Evolutionary conservation across 306 rosid genomes (phyloP).

Genomic region (Prunus salicina): DNA sequence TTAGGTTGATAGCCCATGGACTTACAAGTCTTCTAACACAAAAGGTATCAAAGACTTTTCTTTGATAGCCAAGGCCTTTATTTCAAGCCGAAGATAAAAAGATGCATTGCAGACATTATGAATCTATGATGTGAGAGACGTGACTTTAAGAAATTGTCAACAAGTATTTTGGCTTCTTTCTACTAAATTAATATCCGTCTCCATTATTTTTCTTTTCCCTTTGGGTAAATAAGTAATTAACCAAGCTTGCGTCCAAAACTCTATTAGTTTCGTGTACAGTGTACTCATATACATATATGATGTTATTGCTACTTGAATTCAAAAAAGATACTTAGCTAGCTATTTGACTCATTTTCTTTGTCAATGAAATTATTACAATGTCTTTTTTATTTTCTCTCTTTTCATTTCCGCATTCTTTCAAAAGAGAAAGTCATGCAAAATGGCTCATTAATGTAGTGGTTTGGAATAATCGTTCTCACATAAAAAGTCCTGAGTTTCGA

Average conservation of each 20-base stretch:
- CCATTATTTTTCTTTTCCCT: too few relatives aligned
- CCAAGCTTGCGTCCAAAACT: too few relatives aligned
- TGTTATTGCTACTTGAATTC: too few relatives aligned
- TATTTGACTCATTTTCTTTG: too few relatives aligned
- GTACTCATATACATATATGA: too few relatives aligned
- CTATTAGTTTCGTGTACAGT: too few relatives aligned
- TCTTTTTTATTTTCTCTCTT: too few relatives aligned
- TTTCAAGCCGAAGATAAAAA: neutral
- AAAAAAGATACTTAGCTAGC: too few relatives aligned
- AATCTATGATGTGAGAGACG: slow-evolving; percentile 24
- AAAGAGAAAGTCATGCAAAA: too few relatives aligned
- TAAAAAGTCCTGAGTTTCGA: accelerated
- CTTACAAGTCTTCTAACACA: neutral
- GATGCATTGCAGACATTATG: neutral
- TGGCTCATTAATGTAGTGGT: accelerated
- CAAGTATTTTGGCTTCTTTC: slow-evolving; percentile 12
- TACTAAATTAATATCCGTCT: neutral
- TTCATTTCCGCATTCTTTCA: too few relatives aligned
- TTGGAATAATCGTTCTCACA: accelerated
- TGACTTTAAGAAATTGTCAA: slow-evolving; percentile 13
- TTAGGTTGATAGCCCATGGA: slow-evolving; percentile 13
- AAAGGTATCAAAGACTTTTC: neutral
- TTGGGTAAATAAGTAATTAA: too few relatives aligned
- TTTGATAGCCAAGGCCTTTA: neutral
- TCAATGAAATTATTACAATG: too few relatives aligned